Percentiles rank a stretch among this genome's conserved stretches.
phyloP scores from a whole-genome alignment of 208 protist species.

The Giardia muris region DNA sequence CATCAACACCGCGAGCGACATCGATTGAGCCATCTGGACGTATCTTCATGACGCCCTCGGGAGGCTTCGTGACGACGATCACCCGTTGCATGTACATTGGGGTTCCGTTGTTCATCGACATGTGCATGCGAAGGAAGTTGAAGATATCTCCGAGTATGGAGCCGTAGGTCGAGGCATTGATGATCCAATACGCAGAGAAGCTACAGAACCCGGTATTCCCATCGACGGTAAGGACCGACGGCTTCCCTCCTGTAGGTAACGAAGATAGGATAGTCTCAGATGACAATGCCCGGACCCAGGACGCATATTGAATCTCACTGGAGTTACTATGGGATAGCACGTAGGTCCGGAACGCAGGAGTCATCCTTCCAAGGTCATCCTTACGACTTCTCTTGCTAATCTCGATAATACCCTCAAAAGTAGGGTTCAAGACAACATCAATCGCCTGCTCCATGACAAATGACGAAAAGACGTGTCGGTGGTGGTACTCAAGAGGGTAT shows the following conservation, averaged over 20 bases:
- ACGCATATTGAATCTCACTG: not conserved
- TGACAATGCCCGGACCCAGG: not conserved
- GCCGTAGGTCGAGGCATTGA: not conserved
- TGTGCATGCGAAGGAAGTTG: not conserved
- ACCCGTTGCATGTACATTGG: not conserved
- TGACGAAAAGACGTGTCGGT: not conserved
- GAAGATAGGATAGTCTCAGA: not conserved
- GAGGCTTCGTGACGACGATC: not conserved
- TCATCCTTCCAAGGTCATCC: not conserved
- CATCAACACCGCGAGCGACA: not conserved
- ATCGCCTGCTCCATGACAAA: not conserved
- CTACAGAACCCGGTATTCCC: not conserved
- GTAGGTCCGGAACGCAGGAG: not conserved
- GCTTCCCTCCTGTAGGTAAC: not conserved
- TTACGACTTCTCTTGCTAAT: not conserved
- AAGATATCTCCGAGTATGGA: not conserved
- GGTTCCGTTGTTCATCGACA: not conserved
- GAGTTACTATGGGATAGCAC: not conserved
- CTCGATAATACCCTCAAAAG: not conserved
- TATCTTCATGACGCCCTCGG: not conserved
- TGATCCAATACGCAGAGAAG: not conserved
- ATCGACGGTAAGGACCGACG: not conserved
- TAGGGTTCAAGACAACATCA: not conserved
- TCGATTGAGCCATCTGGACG: not conserved
- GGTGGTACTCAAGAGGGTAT: not conserved